These are phyloP conservation scores for Jatropha podagrica DNA, from an alignment of 441 rosid species.

Conservation along the genomic window DNA sequence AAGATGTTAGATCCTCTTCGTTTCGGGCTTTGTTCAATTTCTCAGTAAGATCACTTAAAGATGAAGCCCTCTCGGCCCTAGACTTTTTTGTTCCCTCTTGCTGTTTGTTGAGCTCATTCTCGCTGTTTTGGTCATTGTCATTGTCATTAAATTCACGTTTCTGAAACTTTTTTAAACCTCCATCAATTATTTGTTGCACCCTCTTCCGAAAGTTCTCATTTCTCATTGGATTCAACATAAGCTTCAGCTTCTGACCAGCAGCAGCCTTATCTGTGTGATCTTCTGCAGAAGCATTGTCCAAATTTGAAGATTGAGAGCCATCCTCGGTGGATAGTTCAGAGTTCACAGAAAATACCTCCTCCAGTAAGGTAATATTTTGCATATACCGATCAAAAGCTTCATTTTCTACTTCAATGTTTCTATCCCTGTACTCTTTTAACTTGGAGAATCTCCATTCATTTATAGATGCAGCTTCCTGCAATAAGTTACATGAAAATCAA, in stretches of 20 bases:
- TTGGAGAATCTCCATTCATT: conserved; percentile 95
- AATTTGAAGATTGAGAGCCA: conserved; percentile 21
- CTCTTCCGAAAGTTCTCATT: conserved; percentile 55
- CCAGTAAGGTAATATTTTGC: conserved; percentile 69
- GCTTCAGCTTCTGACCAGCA: conserved; percentile 46
- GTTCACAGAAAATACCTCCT: conserved; percentile 66
- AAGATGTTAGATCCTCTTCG: conserved; percentile 76
- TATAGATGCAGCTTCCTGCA: conserved; percentile 81
- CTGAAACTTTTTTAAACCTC: conserved; percentile 60
- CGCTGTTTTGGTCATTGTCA: conserved; percentile 24
- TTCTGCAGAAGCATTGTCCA: conserved; percentile 29
- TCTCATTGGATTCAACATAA: conserved; percentile 46
- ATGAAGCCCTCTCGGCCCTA: conserved; percentile 53
- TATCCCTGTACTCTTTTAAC: conserved; percentile 71
- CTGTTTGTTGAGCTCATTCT: conserved; percentile 28
- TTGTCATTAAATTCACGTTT: conserved; percentile 24
- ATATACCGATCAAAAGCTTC: conserved; percentile 87
- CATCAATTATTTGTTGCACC: conserved; percentile 53
- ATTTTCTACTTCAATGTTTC: conserved; percentile 72
- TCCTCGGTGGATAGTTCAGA: conserved; percentile 33
- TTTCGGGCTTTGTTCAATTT: conserved; percentile 79
- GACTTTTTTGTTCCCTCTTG: conserved; percentile 35
- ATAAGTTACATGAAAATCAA: conserved; percentile 24
- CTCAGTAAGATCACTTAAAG: conserved; percentile 57
- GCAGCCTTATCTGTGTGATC: conserved; percentile 30